phyloP scores from a whole-genome alignment of 257 asterid species.

The Nicotiana knightiana region DNA sequence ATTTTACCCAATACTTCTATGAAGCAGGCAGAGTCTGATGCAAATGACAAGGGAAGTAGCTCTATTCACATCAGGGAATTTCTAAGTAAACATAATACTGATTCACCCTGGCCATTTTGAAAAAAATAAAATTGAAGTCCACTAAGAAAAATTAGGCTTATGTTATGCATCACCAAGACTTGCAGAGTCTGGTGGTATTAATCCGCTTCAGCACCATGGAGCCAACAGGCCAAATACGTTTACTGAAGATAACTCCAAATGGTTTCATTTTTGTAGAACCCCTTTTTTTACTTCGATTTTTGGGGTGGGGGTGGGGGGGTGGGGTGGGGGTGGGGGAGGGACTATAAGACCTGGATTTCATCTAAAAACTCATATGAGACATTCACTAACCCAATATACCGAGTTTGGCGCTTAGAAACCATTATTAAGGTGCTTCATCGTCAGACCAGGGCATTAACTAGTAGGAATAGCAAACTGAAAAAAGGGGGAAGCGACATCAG shows the following conservation, averaged over 20 bases:
- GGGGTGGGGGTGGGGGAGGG: too few relatives aligned
- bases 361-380: not conserved
- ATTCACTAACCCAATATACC: not conserved
- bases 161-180: not conserved
- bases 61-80: not conserved
- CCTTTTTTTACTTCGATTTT: too few relatives aligned
- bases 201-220: too few relatives aligned
- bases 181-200: not conserved
- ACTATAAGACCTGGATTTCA: not conserved
- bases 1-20: too few relatives aligned
- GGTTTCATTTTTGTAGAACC: too few relatives aligned
- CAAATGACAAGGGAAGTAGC: not conserved
- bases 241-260: not conserved
- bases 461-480: not conserved
- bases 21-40: not conserved
- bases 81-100: not conserved
- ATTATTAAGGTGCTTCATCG: not conserved
- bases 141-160: too few relatives aligned
- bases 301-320: too few relatives aligned
- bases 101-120: not conserved
- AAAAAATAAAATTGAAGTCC: too few relatives aligned
- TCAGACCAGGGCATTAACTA: not conserved
- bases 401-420: not conserved
- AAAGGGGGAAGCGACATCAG: not conserved
- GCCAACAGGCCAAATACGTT: too few relatives aligned